phyloP scores from a whole-genome alignment of 257 asterid species.

The Ilex aquifolium region DNA sequence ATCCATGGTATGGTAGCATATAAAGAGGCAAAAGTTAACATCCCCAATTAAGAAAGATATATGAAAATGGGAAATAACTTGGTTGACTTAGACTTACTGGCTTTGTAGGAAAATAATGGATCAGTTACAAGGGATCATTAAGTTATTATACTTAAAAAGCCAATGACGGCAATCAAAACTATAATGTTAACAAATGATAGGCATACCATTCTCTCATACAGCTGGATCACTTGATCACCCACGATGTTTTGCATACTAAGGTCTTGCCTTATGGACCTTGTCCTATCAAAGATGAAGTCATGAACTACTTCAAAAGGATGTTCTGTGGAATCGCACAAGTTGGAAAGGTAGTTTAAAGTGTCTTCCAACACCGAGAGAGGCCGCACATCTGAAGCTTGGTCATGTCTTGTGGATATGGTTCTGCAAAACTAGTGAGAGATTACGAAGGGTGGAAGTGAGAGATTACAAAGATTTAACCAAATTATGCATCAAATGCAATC shows the following conservation, averaged over 20 bases:
- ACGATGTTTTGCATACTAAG: slow-evolving; percentile 79
- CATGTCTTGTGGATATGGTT: slow-evolving; percentile 53
- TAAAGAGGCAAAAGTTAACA: not conserved
- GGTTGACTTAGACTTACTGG: not conserved
- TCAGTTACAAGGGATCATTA: not conserved
- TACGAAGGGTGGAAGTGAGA: not conserved
- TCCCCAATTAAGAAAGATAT: not conserved
- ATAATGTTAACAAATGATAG: slow-evolving; percentile 5
- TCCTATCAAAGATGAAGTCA: slow-evolving; percentile 87
- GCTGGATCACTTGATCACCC: slow-evolving; percentile 49
- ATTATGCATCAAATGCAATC: not conserved
- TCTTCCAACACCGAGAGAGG: slow-evolving; percentile 70
- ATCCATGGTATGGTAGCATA: not conserved
- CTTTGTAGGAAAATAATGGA: not conserved
- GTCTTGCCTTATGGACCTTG: slow-evolving; percentile 92
- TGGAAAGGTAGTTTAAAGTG: slow-evolving; percentile 62
- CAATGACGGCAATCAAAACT: not conserved
- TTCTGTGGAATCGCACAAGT: slow-evolving; percentile 50
- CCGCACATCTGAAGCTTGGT: slow-evolving; percentile 71
- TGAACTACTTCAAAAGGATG: slow-evolving; percentile 75
- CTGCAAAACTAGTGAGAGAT: slow-evolving; percentile 73
- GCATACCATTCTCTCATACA: slow-evolving; percentile 95
- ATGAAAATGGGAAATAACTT: not conserved
- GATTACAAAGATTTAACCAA: slow-evolving; percentile 3
- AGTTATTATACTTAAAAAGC: not conserved